These are phyloP conservation scores for Nymphaea thermarum DNA, from an alignment of 164 flowering plant species.

Conservation along the genomic window DNA sequence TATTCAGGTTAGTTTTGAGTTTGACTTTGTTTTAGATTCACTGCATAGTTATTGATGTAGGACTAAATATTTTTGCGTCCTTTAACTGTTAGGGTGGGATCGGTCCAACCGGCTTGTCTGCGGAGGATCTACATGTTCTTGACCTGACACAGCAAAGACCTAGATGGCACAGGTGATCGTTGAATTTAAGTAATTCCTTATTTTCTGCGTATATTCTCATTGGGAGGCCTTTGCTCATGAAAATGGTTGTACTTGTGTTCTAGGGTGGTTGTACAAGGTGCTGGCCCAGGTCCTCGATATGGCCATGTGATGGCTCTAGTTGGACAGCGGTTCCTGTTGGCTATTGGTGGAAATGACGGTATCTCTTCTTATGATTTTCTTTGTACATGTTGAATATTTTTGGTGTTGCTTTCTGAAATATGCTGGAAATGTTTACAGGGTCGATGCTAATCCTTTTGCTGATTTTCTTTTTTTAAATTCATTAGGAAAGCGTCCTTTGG, in stretches of 20 bases:
- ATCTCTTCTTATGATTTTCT: constrained; percentile 7
- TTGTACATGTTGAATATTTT: neutral
- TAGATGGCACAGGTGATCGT: constrained; percentile 87
- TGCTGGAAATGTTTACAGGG: too few species aligned
- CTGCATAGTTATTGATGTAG: neutral
- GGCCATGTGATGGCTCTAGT: constrained; percentile 99
- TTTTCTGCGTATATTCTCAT: neutral
- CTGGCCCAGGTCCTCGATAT: constrained; percentile 99
- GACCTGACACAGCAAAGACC: constrained; percentile 96
- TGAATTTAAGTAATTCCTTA: neutral
- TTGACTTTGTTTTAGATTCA: neutral
- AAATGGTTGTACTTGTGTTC: constrained; percentile 7
- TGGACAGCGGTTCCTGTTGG: constrained; percentile 96
- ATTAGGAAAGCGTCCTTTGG: constrained; percentile 87
- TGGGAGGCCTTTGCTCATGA: neutral
- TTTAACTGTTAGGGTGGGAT: constrained; percentile 70
- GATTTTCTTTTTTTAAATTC: constrained; percentile 11
- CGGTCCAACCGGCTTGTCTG: constrained; percentile 98
- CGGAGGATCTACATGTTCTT: constrained; percentile 99
- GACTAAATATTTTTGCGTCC: neutral
- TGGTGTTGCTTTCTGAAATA: neutral
- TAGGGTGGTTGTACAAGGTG: constrained; percentile 98
- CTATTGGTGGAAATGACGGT: constrained; percentile 99
- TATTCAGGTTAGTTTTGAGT: constrained; percentile 56
- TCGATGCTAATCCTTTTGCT: neutral